Evolutionary conservation across 176 grass and related monocot genomes (phyloP), one percentile per base, ranked within the genome.

Genomic region (Puya raimondii): DNA sequence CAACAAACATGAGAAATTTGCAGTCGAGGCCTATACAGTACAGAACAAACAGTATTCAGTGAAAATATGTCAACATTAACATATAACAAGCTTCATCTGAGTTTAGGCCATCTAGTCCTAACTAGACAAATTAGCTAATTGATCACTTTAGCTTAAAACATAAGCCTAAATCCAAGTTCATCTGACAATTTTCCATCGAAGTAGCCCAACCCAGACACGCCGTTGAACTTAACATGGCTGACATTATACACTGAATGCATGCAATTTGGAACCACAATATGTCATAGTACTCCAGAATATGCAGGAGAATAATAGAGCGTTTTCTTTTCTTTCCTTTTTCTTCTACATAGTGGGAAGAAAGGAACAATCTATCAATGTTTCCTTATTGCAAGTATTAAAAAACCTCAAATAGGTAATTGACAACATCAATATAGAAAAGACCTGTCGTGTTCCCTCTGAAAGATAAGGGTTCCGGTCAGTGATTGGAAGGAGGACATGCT

Each of bases 381-480:
- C 16, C 12, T 10, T 22, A 22, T 18, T 2, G 17, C 16, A 9
- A 61, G 56, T 20, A 61, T 61, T 61, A 9, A 18, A 16, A n/a
- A 61, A 61, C 10, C 7, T 10, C 16, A 18, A 61, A 20, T 61
- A 61, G 17, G 56, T 61, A 61, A 61, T 18, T 61, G 21, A 61
- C 21, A 61, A 18, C 56, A 61, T 22, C 16, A 50, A 64, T 51
- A 72, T 48, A 58, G 21, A 69, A 57, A 16, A 50, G 11, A 99
- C 94, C 94, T 88, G 94, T 86, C 87, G 79, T 73, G 94, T 99
- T 80, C 94, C 94, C 65, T 99, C 94, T 63, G 94, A 99, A 72
- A 99, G 94, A 67, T 93, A 99, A 72, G 94, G 94, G 65, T 91
- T 99, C 17, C 82, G 82, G 26, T 99, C 87, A 9, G 90, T 90